Percentiles rank a stretch among this genome's conserved stretches.
phyloP scores from a whole-genome alignment of 441 rosid species.

The Populus trichocarpa region DNA sequence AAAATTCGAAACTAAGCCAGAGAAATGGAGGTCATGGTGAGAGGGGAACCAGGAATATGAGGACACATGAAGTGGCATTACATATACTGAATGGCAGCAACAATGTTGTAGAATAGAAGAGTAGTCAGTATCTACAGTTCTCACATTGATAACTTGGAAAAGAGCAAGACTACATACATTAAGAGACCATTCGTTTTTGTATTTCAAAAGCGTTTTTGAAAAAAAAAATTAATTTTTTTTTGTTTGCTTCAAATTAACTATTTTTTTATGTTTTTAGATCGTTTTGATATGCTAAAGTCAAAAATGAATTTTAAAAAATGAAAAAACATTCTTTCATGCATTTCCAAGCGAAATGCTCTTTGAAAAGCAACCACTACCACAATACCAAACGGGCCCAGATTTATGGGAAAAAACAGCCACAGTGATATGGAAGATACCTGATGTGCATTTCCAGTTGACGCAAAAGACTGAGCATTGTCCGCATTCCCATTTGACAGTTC shows the following conservation, averaged over 20 bases:
- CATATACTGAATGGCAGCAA: background rate
- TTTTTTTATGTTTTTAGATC: too few relatives aligned
- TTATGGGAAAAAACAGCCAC: background rate
- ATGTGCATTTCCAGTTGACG: slow-evolving; percentile 39
- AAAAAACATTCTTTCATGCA: too few relatives aligned
- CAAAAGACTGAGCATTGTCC: slow-evolving; percentile 42
- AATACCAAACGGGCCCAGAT: too few relatives aligned
- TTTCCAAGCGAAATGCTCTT: too few relatives aligned
- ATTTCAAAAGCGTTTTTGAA: too few relatives aligned
- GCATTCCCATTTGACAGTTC: slow-evolving; percentile 46
- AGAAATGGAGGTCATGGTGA: background rate
- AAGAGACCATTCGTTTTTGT: background rate
- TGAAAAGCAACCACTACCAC: too few relatives aligned
- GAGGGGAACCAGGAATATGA: background rate
- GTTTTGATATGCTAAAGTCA: too few relatives aligned
- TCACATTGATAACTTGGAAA: background rate
- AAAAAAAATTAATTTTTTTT: too few relatives aligned
- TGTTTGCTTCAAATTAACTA: too few relatives aligned
- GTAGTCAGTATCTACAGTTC: background rate
- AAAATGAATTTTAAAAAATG: too few relatives aligned
- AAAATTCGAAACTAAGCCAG: background rate
- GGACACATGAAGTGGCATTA: background rate
- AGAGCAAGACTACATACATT: background rate
- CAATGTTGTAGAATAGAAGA: background rate
- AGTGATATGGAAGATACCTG: slow-evolving; percentile 42